A percentile compares a stretch with the other conserved stretches of the same genome.
Conservation (phyloP, 2,329 filamentous ascomycete genomes). For the Colletotrichum tanaceti region DNA sequence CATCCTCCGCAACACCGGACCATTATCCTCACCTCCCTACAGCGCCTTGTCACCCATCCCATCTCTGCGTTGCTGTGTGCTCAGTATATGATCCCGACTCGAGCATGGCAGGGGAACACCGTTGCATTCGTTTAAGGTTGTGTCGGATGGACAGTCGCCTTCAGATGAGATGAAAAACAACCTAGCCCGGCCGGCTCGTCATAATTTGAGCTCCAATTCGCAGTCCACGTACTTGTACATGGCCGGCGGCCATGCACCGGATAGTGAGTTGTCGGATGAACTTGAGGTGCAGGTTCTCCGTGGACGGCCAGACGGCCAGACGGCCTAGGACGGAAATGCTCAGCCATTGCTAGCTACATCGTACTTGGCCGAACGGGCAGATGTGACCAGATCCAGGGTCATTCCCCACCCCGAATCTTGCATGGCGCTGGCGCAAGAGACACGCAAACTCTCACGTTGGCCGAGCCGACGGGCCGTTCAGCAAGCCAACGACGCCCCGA, state of each 20-base stretch:
- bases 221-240: neutral
- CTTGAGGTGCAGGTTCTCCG: neutral
- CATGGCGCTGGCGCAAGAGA: constrained; percentile 7
- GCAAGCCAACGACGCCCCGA: constrained; percentile 10
- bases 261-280: neutral
- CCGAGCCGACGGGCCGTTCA: constrained; percentile 17
- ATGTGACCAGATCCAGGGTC: constrained; percentile 20
- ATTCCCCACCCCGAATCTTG: constrained; percentile 13
- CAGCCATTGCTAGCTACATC: constrained; percentile 10
- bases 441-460: constrained; percentile 5
- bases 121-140: neutral
- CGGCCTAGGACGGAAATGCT: neutral
- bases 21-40: neutral
- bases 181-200: neutral
- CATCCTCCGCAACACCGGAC: too few species aligned
- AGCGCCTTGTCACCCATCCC: neutral
- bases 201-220: constrained; percentile 1
- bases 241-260: neutral
- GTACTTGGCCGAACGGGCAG: neutral
- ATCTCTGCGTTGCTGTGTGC: neutral
- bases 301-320: too few species aligned
- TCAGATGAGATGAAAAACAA: constrained; percentile 15
- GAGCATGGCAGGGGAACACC: neutral
- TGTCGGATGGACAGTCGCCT: neutral
- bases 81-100: neutral